Evolutionary conservation across 129 eudicot genomes (phyloP).

Genomic region (Smallanthus sonchifolius): DNA sequence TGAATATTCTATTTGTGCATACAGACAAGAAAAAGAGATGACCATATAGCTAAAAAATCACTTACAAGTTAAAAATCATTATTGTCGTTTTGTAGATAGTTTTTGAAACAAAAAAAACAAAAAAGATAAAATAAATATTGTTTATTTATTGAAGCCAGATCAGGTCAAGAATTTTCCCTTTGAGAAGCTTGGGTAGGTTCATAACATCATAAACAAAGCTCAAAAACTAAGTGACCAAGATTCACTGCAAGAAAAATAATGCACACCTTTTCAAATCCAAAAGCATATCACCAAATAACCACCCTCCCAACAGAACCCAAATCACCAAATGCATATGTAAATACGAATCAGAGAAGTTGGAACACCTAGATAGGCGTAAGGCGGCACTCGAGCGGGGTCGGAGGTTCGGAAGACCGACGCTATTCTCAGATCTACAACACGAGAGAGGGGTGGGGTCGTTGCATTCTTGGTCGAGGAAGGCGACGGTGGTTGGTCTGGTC

Average conservation of each 20-base stretch:
- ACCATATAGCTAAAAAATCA: no score
- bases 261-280: conserved; percentile 86
- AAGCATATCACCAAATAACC: conserved; percentile 67
- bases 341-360: no score
- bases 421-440: no score
- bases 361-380: no score
- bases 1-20: no score
- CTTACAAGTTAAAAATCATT: no score
- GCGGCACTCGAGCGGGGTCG: no score
- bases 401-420: no score
- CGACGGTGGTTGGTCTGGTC: no score
- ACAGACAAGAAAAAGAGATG: no score
- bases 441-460: no score
- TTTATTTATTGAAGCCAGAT: conserved; percentile 6
- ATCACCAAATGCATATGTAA: conserved; percentile 41
- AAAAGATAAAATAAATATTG: neutral
- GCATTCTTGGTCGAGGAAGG: no score
- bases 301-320: conserved; percentile 90
- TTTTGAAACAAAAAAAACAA: conserved; percentile 43
- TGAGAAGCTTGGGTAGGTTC: conserved; percentile 7
- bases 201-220: conserved; percentile 1
- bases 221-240: neutral
- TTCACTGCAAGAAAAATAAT: neutral
- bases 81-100: conserved; percentile 80
- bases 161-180: neutral